phyloP scores from a whole-genome alignment of 108 stramenopile genomes.

The Epipyxis sp. region DNA sequence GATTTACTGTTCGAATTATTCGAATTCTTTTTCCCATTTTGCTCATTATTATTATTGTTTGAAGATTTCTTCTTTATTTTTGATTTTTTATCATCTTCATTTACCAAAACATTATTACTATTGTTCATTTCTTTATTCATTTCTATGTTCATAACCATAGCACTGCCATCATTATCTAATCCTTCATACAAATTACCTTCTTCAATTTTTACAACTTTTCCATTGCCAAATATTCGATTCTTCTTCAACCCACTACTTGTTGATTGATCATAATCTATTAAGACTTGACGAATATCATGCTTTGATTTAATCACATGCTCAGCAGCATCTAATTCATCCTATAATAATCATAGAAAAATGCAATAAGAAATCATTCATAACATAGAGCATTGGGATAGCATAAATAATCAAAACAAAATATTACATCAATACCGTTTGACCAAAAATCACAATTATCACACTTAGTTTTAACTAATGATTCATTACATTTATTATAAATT shows the following conservation, averaged over 20 bases:
- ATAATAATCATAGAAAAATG: too few relatives aligned
- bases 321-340: constrained; percentile 48
- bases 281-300: constrained; percentile 39
- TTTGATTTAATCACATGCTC: constrained; percentile 34
- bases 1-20: too few relatives aligned
- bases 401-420: not conserved
- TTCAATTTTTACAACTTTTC: not conserved
- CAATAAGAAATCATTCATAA: not conserved
- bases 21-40: too few relatives aligned
- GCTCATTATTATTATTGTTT: too few relatives aligned
- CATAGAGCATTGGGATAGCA: not conserved
- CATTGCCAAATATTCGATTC: constrained; percentile 8
- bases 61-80: too few relatives aligned
- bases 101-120: not conserved
- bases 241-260: not conserved
- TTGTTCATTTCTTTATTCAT: constrained; percentile 34
- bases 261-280: constrained; percentile 36
- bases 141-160: constrained; percentile 34
- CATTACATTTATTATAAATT: too few relatives aligned
- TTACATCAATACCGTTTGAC: not conserved
- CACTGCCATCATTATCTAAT: constrained; percentile 34
- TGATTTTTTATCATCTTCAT: constrained; percentile 11
- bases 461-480: too few relatives aligned
- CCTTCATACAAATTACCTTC: constrained; percentile 30
- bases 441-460: too few relatives aligned